These are phyloP conservation scores for Prunus dulcis DNA, from an alignment of 306 rosid genomes.

Conservation along the genomic window DNA sequence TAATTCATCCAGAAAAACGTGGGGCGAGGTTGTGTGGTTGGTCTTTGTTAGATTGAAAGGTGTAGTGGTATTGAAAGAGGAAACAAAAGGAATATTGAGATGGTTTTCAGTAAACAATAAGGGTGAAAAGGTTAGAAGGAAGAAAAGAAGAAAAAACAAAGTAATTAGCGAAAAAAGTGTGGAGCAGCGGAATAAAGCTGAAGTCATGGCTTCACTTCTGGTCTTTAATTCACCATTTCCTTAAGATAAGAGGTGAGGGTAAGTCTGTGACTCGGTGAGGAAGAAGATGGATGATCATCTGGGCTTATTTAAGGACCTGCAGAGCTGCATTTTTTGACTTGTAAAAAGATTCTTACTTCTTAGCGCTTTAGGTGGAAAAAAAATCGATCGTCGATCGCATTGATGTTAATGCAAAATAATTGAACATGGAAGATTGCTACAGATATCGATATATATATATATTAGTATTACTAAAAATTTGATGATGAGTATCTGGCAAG, in stretches of 20 bases:
- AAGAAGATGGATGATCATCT: not conserved
- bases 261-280: not conserved
- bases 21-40: constrained; percentile 3
- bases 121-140: constrained; percentile 1
- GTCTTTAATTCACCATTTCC: not conserved
- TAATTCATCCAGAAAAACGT: not conserved
- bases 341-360: not conserved
- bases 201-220: constrained; percentile 12
- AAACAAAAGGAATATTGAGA: not conserved
- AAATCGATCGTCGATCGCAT: not conserved
- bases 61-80: constrained; percentile 7
- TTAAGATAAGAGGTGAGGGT: not conserved
- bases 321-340: not conserved
- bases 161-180: not conserved
- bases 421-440: not conserved
- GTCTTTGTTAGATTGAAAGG: constrained; percentile 1
- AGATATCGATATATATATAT: not conserved
- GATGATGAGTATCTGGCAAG: constrained; percentile 1
- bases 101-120: constrained; percentile 1
- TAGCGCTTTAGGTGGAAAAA: not conserved
- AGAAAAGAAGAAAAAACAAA: constrained; percentile 9
- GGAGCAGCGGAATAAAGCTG: constrained; percentile 11
- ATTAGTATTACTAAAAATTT: not conserved
- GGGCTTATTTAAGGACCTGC: not conserved
- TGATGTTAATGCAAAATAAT: not conserved